Evolutionary conservation across 257 asterid species (phyloP), one percentile per base, ranked within the genome.

Genomic region (Salvia splendens): DNA sequence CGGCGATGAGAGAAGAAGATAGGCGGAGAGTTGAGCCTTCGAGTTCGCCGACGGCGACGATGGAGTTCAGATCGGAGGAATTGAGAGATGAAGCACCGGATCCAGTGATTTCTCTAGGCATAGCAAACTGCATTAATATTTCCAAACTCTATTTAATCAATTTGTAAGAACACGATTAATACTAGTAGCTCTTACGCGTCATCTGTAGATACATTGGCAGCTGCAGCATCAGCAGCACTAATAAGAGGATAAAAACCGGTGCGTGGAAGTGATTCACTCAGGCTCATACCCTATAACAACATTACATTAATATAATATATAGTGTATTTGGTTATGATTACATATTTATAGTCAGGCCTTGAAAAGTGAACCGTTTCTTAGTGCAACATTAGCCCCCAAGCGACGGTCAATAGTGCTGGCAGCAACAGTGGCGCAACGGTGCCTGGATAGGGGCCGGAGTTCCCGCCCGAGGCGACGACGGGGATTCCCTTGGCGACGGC

Each of bases 381-480:
- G 63, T 9, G 55, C 9, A 60, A 76, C 80, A 20, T 56, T 14
- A 2, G 84, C 68, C 9, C 59, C 65, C 11, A 74, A 76, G 3
- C 24, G 33, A 0, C 95, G 83, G 55, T 83, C 95, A 3, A 83
- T 14, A 12, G 89, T 87, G 59, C 97, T 90, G 1, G 95, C 97
- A 0, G 75, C 97, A 0, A 90, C 95, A 3, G 95, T 87, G 97
- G 95, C 0, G 97, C 95, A 0, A 74, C 89, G 3, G 87, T 15
- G 46, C 70, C 79, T 0, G 76, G 54, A 0, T 0, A 0, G 0
- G 87, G 85, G 1, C 97, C 97, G 0, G 15, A 3, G 30, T 90
- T 90, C 9, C 95, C 94, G 12, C 89, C 97, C 0, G 95, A 86
- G 12, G 79, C 72, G 3, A 87, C 77, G 0, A 90, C 90, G 3